Percentiles rank a stretch among this genome's conserved stretches.
These are phyloP conservation scores for Chloranthus sessilifolius DNA, from an alignment of 164 flowering plant species.

Conservation along the genomic window DNA sequence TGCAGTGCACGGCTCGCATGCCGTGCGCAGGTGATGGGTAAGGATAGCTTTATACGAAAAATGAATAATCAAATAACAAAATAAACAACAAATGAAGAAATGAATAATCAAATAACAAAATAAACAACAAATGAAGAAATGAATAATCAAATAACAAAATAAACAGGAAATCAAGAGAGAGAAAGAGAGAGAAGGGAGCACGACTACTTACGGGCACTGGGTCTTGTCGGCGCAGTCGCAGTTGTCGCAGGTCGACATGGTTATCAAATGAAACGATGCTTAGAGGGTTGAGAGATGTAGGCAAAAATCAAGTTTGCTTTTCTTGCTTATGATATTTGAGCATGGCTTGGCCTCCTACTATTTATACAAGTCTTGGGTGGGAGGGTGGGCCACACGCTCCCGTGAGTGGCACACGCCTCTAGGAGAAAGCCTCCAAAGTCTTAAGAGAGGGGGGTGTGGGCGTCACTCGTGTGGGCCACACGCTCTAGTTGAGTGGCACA, in stretches of 20 bases:
- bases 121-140: background rate
- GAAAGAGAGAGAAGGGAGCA: background rate
- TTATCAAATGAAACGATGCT: background rate
- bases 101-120: background rate
- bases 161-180: background rate
- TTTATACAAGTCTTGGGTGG: too few relatives aligned
- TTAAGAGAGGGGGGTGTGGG: conserved; percentile 3
- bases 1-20: too few relatives aligned
- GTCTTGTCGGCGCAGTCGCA: conserved; percentile 78
- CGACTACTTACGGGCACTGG: conserved; percentile 47
- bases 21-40: too few relatives aligned
- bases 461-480: background rate
- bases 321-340: background rate
- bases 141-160: background rate
- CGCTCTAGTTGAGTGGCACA: conserved; percentile 6
- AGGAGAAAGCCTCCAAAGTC: background rate
- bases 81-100: background rate
- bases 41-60: too few relatives aligned
- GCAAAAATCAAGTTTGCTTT: background rate
- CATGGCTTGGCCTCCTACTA: background rate
- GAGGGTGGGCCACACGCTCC: background rate
- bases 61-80: too few relatives aligned
- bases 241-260: conserved; percentile 73
- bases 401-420: background rate
- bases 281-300: conserved; percentile 4